Evolutionary conservation across 768 basidiomycete genomes (phyloP).

Genomic region (Lentinula lateritia): DNA sequence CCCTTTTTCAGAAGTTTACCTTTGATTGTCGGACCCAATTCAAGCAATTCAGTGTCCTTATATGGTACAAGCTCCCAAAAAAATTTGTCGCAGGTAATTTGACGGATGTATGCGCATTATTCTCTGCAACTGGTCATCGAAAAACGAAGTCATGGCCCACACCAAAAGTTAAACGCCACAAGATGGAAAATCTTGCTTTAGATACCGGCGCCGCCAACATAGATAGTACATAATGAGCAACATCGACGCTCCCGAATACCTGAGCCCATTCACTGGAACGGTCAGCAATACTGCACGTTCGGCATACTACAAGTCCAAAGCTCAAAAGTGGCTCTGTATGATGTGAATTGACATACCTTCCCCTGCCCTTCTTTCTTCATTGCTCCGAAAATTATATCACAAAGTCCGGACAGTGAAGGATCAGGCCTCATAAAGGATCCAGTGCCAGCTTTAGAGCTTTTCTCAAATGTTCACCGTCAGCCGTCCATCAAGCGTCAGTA

Average conservation of each 20-base stretch:
- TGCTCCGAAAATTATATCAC: not conserved
- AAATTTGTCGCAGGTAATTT: not conserved
- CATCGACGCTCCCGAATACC: not conserved
- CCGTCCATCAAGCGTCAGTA: not conserved
- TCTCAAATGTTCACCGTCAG: constrained; percentile 3
- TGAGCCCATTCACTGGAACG: not conserved
- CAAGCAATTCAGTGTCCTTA: not conserved
- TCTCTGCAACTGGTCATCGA: not conserved
- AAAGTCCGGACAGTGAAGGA: not conserved
- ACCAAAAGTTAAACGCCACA: not conserved
- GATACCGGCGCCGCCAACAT: not conserved
- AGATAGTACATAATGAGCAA: not conserved
- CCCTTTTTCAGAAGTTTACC: not conserved
- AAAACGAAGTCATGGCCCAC: not conserved
- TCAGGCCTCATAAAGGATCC: too few relatives aligned
- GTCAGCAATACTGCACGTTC: not conserved
- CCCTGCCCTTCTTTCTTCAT: not conserved
- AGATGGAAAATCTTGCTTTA: not conserved
- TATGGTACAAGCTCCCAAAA: not conserved
- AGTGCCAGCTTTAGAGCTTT: not conserved
- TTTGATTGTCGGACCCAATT: not conserved
- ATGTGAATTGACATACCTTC: not conserved
- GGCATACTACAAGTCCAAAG: not conserved
- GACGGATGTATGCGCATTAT: not conserved
- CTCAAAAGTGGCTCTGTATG: not conserved